Evolutionary conservation across 2,329 filamentous ascomycete species (phyloP), one percentile per base, ranked within the genome.

Genomic region (Colletotrichum cuscutae): DNA sequence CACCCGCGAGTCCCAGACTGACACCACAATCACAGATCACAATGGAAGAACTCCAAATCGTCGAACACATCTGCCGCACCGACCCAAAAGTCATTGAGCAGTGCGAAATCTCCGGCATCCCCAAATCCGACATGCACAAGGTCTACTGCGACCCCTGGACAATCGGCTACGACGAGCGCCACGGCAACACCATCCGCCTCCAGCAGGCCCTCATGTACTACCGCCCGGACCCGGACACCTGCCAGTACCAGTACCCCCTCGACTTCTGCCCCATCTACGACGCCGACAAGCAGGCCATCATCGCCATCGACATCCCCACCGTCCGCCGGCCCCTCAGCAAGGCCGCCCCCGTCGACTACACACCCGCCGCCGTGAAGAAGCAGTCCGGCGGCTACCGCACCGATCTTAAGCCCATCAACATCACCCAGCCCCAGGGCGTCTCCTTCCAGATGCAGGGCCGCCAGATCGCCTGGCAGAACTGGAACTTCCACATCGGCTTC

Each of bases 181-280:
- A 95, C 78, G 95, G 95, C 74, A 96, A 85, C 80, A 86, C 86
- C 56, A 87, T 94, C 56, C 91, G 95, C 67, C 89, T 98, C 4
- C 95, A 98, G 83, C 95, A 98, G 84, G 95, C 95, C 2, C 86
- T 98, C 67, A 97, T 98, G 95, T 98, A 98, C 86, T 98, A 97
- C 82, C 91, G 95, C 19, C 95, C 95, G 4, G 88, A 96, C 77
- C 79, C 93, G 22, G 95, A 98, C 78, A 94, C 96, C 84, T 94
- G 90, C 81, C 95, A 98, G 84, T 98, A 98, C 82, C 93, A 93
- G 52, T 98, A 92, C 80, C 95, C 95, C 0, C 89, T 98, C 65
- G 95, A 98, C 82, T 98, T 98, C 84, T 97, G 95, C 79, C 95
- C 95, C 1, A 97, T 98, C 79, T 97, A 91, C 83, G 95, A 97